Base-by-base conservation (phyloP, 139 green algal species). In the Closterium sp. region DNA sequence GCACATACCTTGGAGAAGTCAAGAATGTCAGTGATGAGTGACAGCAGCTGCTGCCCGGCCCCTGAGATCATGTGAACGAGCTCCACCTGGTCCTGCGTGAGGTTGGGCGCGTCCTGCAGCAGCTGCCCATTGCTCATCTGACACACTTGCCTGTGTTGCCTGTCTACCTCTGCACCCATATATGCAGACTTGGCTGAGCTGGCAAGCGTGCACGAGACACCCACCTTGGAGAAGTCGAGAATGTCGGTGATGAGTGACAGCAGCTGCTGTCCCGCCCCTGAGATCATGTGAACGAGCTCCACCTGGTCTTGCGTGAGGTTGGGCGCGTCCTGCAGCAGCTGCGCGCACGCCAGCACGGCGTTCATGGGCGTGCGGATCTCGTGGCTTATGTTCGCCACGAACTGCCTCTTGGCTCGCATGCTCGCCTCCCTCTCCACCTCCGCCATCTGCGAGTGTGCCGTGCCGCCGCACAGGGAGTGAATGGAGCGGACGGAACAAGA, bases 351-450 rank as follows among this genome's bases (percentile, higher is more conserved):
- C 13, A 93, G 30, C 31, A 93, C 91, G 79, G 91, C 91, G 38
- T 93, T 93, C 91, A 93, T 93, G 87, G 91, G 91, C 28, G 86
- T 93, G 32, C 91, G 42, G 84, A 93, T 93, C 70, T 93, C 90
- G 70, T 93, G 90, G 85, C 90, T 93, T 28, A 93, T 93, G 85
- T 89, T 93, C 7, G 90, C 90, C 87, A 93, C 90, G 70, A 93
- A 93, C 31, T 93, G 90, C 28, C 90, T 31, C 90, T 93, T 93
- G 17, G 90, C 90, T 24, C 70, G 31, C 45, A 31, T 38, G 13
- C 13, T 28, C 62, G 89, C 89, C 42, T 92, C 89, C 62, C 89
- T 89, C 89, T 92, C 42, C 42, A 92, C 17, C 62, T 88, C 42
- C 62, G 31, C 50, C 62, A 92, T 22, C 89, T 92, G 89, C 62